A percentile compares a stretch with the other conserved stretches of the same genome.
Evolutionary conservation across 768 basidiomycete genomes (phyloP).

Genomic region (Hydnomerulius pinastri): DNA sequence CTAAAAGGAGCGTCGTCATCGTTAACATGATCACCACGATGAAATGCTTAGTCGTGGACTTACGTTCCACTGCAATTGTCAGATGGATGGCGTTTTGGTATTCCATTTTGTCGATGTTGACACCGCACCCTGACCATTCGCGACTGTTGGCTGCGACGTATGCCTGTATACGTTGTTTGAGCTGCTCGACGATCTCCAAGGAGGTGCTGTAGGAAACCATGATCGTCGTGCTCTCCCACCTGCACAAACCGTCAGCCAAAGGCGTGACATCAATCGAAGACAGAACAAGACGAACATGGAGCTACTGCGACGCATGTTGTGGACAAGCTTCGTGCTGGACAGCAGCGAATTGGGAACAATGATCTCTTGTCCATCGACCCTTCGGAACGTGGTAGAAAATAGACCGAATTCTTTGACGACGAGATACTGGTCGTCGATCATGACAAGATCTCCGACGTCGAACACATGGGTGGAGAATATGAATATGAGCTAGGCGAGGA

Average conservation of each 20-base stretch:
- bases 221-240: conserved; percentile 71
- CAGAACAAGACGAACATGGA: conserved; percentile 57
- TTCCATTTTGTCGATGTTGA: conserved; percentile 82
- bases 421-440: conserved; percentile 61
- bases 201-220: conserved; percentile 71
- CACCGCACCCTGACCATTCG: conserved; percentile 65
- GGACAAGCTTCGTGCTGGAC: conserved; percentile 70
- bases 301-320: conserved; percentile 73
- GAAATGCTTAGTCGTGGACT: conserved; percentile 27
- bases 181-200: conserved; percentile 67
- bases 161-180: conserved; percentile 55
- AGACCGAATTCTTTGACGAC: conserved; percentile 75
- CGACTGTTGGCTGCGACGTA: conserved; percentile 67
- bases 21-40: conserved; percentile 1
- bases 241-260: conserved; percentile 14
- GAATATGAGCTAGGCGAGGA: conserved; percentile 64
- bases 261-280: neutral
- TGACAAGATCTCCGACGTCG: conserved; percentile 79
- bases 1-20: conserved; percentile 35
- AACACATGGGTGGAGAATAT: conserved; percentile 87
- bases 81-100: conserved; percentile 72
- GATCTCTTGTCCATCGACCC: conserved; percentile 81
- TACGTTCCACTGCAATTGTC: conserved; percentile 71
- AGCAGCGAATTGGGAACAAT: conserved; percentile 77
- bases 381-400: conserved; percentile 75